Base-by-base conservation (phyloP, 495 filamentous ascomycete genomes). In the Penicillium verhagenii region DNA sequence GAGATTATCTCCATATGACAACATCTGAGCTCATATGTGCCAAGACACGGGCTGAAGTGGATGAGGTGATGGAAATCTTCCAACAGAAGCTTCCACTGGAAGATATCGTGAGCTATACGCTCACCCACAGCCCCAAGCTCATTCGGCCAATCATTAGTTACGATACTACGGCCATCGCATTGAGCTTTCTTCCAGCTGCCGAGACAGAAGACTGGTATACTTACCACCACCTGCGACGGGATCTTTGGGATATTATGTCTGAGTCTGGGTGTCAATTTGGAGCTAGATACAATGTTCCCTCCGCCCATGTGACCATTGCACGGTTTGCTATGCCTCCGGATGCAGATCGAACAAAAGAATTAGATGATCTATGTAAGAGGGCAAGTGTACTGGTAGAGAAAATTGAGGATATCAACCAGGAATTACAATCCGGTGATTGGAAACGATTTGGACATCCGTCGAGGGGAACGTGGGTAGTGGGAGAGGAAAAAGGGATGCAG, bases 161-260 rank as follows among this genome's bases (percentile, higher is more conserved):
- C 61, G 94, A 98, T 62, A 80, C 86, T 2, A 82, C 89, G 3
- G 93, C 91, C 3, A 72, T 97, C 28, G 93, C 94, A 11, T 70
- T 97, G 26, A 90, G 86, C 10, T 96, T 96, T 68, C 67, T 96
- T 1, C 92, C 93, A 0, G 88, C 87, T 0, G 79, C 84, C 2
- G 84, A 44, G 1, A 63, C 67, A 14, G 72, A 11, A 7, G 86
- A 90, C 55, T 33, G 24, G 0, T 97, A 90, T 68, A 90, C 88
- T 2, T 97, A 96, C 68, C 93, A 96, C 61, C 92, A 97, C 69
- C 83, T 97, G 5, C 84, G 93, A 1, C 77, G 88, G 3, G 90
- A 96, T 68, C 68, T 95, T 13, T 92, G 83, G 65, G 75, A 77
- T 16, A 68, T 82, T n/a, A 78, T 79, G 11, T 68, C 74, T 40